Evolutionary conservation across 805 yeast genomes (phyloP).

Genomic region (Yarrowia phangngaensis): DNA sequence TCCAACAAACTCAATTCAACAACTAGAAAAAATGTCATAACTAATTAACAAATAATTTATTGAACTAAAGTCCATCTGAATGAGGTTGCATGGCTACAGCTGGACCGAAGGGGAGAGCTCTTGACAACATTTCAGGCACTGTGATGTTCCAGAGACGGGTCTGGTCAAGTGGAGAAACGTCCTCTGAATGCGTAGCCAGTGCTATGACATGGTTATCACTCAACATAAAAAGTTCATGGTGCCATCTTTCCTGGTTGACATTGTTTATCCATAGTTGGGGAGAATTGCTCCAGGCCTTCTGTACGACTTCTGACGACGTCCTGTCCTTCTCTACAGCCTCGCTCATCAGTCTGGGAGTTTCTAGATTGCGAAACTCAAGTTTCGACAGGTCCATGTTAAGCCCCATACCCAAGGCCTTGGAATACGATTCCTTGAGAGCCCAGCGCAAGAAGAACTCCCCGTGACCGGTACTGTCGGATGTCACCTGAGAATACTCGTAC

Average conservation of each 20-base stretch:
- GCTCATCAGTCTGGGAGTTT: conserved; percentile 22
- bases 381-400: conserved; percentile 40
- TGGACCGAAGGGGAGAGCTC: conserved; percentile 16
- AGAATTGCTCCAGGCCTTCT: conserved; percentile 12
- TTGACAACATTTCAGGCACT: conserved; percentile 8
- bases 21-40: too few relatives aligned
- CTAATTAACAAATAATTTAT: too few relatives aligned
- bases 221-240: conserved; percentile 22
- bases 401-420: conserved; percentile 66
- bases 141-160: conserved; percentile 6
- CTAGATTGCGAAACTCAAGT: conserved; percentile 36
- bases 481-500: conserved; percentile 1
- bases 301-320: conserved; percentile 1
- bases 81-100: conserved; percentile 21
- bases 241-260: conserved; percentile 25
- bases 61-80: too few relatives aligned
- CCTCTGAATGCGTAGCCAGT: conserved; percentile 19
- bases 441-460: conserved; percentile 47
- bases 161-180: background rate
- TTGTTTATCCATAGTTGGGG: conserved; percentile 25
- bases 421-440: conserved; percentile 77
- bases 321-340: conserved; percentile 6
- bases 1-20: too few relatives aligned
- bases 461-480: conserved; percentile 4
- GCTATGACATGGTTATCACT: conserved; percentile 23